Evolutionary conservation across 169 alveolate genomes (phyloP), one percentile per base, ranked within the genome.

Genomic region (Theileria parva): DNA sequence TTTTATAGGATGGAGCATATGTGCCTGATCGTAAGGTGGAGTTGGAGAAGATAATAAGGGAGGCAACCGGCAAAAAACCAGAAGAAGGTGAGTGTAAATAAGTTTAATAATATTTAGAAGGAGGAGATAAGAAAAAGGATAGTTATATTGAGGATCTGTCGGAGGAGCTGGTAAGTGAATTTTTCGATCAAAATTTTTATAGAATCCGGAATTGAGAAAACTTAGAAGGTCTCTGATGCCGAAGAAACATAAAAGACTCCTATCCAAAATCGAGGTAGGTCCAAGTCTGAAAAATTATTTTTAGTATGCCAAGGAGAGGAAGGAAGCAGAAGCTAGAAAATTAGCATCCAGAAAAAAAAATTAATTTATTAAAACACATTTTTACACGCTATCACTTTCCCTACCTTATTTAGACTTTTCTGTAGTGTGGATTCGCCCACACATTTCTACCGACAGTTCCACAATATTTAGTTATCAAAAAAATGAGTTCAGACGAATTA

Each of bases 261-360:
- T 85, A 5, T 77, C 91, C 17, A 85, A 78, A 30, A 78, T 85
- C 34, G 91, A 85, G 77, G 89, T 74, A 30, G n/a, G 59, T 70
- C 76, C 34, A n/a, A 48, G 32, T 32, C 44, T 11, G 66, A 27
- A n/a, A 28, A 5, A 34, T 28, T 11, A 19, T 48, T 21, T 69
- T 71, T 63, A 81, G 88, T 74, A 8, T 37, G 88, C 69, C 25
- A 34, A 75, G 57, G 55, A 51, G 67, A 76, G 88, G 66, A 74
- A 69, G 74, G 85, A 61, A 9, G 88, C 74, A 65, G 80, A 75
- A 9, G 88, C 88, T 17, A 76, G 75, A 19, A 81, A 81, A 27
- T 72, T 81, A 64, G 25, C 64, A 53, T 68, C 78, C 34, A 81
- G 79, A 70, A 74, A 76, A 37, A 28, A 39, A 55, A 66, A 44